Percentiles rank a stretch among this genome's conserved stretches.
Conservation (phyloP, 73 alveolate genomes). For the Paramecium tetraurelia region DNA sequence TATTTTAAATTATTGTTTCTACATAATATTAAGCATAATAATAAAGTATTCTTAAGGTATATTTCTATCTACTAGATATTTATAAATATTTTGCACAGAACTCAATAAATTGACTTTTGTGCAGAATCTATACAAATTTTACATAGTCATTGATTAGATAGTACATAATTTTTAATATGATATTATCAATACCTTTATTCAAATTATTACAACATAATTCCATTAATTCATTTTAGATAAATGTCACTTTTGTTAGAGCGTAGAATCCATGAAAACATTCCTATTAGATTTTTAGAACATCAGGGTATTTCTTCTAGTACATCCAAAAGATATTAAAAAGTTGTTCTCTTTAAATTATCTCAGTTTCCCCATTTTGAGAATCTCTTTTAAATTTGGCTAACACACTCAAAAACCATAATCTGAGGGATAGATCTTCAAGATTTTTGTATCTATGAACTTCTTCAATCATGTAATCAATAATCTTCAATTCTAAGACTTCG, state of each 20-base stretch:
- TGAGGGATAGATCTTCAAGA: not conserved
- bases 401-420: conserved; percentile 3
- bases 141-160: not conserved
- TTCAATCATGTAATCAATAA: not conserved
- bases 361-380: not conserved
- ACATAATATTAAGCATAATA: not conserved
- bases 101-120: not conserved
- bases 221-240: not conserved
- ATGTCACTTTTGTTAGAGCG: not conserved
- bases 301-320: not conserved
- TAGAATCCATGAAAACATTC: conserved; percentile 5
- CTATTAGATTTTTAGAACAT: not conserved
- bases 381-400: not conserved
- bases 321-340: not conserved
- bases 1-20: not conserved
- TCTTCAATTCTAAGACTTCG: not conserved
- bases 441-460: not conserved
- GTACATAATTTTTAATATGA: not conserved
- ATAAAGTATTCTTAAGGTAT: not conserved
- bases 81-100: not conserved
- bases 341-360: not conserved
- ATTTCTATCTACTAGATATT: not conserved
- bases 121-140: not conserved
- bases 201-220: not conserved
- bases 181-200: conserved; percentile 1